Evolutionary conservation across 148 eudicot species (phyloP), one percentile per base, ranked within the genome.

Genomic region (Diospyros kaki): DNA sequence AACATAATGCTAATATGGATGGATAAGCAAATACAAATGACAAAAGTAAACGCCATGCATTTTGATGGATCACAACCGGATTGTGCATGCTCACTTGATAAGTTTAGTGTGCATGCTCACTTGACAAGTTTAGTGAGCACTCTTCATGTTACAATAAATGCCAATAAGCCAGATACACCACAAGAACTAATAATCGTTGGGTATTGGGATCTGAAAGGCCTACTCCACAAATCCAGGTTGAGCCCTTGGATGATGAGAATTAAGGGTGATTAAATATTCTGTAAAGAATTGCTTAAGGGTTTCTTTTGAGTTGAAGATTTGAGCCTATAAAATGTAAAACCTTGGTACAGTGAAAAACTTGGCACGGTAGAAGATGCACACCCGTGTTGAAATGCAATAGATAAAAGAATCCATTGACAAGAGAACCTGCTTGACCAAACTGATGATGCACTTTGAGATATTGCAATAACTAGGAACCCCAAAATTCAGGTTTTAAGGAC

Each of bases 401-500:
- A 60, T 18, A 56, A 48, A 42, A 43, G 54, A 38, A 28, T 28
- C 28, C 28, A 28, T 45, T 12, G 1, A 71, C 6, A 18, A 60
- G 38, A 6, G 28, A 73, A 61, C 59, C 67, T 38, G 46, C 76
- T 73, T 5, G 40, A 68, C 18, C n/a, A 39, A 56, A 48, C 44
- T 67, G 55, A 67, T 38, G 38, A 28, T 28, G 28, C 50, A 14
- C 38, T 71, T 42, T 42, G 18, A 17, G 44, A 71, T 41, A 13
- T 13, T 43, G 39, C 52, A 44, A 42, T 41, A 39, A 50, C 28
- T 40, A 9, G 61, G 69, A 17, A 64, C 41, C 64, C 50, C 17
- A 18, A 58, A 10, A 2, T 10, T 59, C 64, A 61, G 54, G 2
- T 45, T 72, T 72, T n/a, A 44, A 14, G 68, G 1, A 40, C 63